Base-by-base conservation (phyloP, 129 eudicot genomes). In the Tagetes patula region DNA sequence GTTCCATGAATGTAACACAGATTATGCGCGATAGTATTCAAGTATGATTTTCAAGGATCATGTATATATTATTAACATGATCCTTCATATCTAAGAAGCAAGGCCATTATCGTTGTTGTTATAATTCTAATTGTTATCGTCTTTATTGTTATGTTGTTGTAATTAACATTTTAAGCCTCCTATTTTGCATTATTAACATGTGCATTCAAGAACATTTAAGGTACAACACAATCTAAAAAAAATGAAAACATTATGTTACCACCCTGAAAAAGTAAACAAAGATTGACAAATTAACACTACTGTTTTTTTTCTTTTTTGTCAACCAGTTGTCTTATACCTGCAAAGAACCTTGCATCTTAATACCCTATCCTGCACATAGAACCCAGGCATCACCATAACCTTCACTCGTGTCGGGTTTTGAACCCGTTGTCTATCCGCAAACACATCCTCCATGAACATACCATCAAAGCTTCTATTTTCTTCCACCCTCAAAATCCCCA, bases 321-420 rank as follows among this genome's bases (percentile, higher is more conserved):
- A 84, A 33, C 75, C 84, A 41, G 76, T 63, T 80, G 87, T 52
- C 74, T 91, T 91, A 58, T 88, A 88, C 84, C 88, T 88, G 85
- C 92, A 91, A 48, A 91, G 84, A 79, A 91, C 97, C 88, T 88
- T 91, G 69, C 96, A 91, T 79, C 82, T 91, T 9, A 91, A 76
- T 45, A 91, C 85, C 42, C 77, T 86, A 64, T 88, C 97, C 27
- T 84, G 85, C 72, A 91, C 97, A 86, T 91, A 91, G 73, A 91
- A 91, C 74, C 96, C 97, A 3, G 97, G 96, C 88, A 82, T 84
- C 41, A 91, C 92, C 97, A 91, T 88, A 58, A 91, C 73, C 86
- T 91, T 88, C 9, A 91, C 92, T 36, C 80, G 65, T 36, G 87
- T 79, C 56, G 83, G 80, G 13, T 83, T 84, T 54, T 84, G 81